These are phyloP conservation scores for Clonostachys byssicola DNA, from an alignment of 2,329 filamentous ascomycete species.

Conservation along the genomic window DNA sequence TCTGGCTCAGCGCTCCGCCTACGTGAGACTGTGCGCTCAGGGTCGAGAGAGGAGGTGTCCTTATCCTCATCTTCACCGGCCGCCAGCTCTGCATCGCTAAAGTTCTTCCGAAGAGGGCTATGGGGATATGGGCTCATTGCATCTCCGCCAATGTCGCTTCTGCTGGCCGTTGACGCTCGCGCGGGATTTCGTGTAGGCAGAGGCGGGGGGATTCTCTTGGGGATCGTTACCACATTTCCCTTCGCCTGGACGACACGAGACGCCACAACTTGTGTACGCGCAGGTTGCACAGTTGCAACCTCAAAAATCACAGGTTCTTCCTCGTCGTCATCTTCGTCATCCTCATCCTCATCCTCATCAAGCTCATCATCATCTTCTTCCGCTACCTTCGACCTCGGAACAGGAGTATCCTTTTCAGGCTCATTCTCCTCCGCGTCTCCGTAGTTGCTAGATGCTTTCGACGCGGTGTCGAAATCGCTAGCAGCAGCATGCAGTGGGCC, in stretches of 20 bases:
- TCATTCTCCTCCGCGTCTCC: conserved; percentile 10
- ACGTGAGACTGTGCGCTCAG: too few species aligned
- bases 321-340: conserved; percentile 43
- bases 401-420: too few species aligned
- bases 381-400: neutral
- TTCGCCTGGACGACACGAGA: conserved; percentile 67
- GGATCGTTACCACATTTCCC: conserved; percentile 79
- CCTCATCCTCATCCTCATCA: conserved; percentile 34
- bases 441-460: conserved; percentile 17
- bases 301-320: conserved; percentile 69
- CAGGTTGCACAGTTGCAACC: conserved; percentile 53
- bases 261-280: conserved; percentile 51
- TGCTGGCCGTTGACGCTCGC: conserved; percentile 47
- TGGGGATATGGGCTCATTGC: conserved; percentile 32
- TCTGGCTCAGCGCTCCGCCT: neutral
- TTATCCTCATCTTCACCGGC: neutral
- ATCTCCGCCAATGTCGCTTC: conserved; percentile 56
- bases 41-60: neutral
- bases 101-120: conserved; percentile 48
- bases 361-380: conserved; percentile 12
- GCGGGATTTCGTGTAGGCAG: conserved; percentile 75
- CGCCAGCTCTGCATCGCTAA: conserved; percentile 24
- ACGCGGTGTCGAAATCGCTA: conserved; percentile 15
- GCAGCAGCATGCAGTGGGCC: conserved; percentile 2
- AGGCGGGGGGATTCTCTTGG: conserved; percentile 73